These are phyloP conservation scores for Wickerhamiella hasegawae DNA, from an alignment of 805 yeast species.

Conservation along the genomic window DNA sequence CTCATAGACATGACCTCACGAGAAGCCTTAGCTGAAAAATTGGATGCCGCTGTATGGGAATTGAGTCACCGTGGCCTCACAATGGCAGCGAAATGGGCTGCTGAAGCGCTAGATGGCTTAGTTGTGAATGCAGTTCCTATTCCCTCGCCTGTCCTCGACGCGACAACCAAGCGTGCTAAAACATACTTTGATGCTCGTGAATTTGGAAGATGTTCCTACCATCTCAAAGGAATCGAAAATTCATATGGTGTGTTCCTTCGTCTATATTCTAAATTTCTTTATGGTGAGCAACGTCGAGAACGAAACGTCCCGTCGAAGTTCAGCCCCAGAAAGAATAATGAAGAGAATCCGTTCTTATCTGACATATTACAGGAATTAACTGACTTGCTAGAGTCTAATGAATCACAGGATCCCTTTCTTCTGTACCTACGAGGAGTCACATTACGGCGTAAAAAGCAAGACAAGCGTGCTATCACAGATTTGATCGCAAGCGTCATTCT, in stretches of 20 bases:
- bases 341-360: conserved; percentile 20
- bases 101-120: conserved; percentile 64
- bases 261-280: conserved; percentile 49
- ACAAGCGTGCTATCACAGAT: conserved; percentile 40
- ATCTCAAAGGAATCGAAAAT: conserved; percentile 35
- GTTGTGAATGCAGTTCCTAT: conserved; percentile 13
- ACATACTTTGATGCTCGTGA: conserved; percentile 70
- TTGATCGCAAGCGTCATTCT: conserved; percentile 44
- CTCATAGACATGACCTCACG: no score
- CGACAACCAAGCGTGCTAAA: conserved; percentile 44
- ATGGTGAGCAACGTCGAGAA: conserved; percentile 62
- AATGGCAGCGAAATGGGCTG: conserved; percentile 56
- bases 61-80: conserved; percentile 43
- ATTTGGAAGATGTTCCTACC: conserved; percentile 58
- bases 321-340: conserved; percentile 16
- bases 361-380: conserved; percentile 29
- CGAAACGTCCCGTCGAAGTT: conserved; percentile 60
- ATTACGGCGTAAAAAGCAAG: conserved; percentile 44
- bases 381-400: conserved; percentile 7
- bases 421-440: conserved; percentile 59
- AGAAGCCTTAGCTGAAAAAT: no score
- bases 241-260: conserved; percentile 36
- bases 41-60: conserved; percentile 24
- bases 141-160: conserved; percentile 19
- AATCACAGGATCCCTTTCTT: conserved; percentile 38